Evolutionary conservation across 2,329 filamentous ascomycete species (phyloP).

Genomic region (Canariomyces notabilis): DNA sequence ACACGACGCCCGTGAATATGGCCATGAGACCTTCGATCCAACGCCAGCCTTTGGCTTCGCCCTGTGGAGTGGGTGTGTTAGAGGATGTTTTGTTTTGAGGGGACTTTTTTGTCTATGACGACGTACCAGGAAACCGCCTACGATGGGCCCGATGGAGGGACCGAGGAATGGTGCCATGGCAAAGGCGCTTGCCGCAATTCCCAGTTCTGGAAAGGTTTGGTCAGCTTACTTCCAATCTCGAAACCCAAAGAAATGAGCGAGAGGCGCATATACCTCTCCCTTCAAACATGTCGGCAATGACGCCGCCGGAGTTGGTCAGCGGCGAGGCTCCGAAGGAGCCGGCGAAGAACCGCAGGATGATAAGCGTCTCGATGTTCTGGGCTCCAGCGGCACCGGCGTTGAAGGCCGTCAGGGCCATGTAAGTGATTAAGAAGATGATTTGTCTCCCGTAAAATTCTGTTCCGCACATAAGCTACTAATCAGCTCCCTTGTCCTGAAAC

Average conservation of each 20-base stretch:
- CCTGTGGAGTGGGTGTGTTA: conserved; percentile 25
- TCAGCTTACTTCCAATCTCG: neutral
- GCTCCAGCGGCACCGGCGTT: conserved; percentile 55
- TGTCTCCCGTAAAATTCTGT: conserved; percentile 56
- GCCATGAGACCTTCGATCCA: conserved; percentile 65
- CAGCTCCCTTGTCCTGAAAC: neutral
- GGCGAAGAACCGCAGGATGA: conserved; percentile 61
- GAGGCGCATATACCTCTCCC: conserved; percentile 15
- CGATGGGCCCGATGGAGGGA: conserved; percentile 58
- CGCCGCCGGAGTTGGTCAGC: conserved; percentile 57
- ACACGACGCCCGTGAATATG: conserved; percentile 57
- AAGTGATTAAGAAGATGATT: conserved; percentile 54
- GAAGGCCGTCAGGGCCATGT: conserved; percentile 54
- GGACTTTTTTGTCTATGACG: neutral
- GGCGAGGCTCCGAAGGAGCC: conserved; percentile 58
- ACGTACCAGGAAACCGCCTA: conserved; percentile 55
- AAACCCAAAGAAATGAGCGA: neutral
- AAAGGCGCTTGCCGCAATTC: conserved; percentile 58
- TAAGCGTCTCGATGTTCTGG: conserved; percentile 51
- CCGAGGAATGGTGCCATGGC: conserved; percentile 63
- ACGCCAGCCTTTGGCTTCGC: conserved; percentile 59
- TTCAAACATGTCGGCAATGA: conserved; percentile 57
- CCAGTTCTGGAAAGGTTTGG: conserved; percentile 41
- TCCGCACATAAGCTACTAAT: neutral
- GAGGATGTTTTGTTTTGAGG: neutral